Conservation (phyloP, 2,329 filamentous ascomycete species). For the Cladosporium sp. region DNA sequence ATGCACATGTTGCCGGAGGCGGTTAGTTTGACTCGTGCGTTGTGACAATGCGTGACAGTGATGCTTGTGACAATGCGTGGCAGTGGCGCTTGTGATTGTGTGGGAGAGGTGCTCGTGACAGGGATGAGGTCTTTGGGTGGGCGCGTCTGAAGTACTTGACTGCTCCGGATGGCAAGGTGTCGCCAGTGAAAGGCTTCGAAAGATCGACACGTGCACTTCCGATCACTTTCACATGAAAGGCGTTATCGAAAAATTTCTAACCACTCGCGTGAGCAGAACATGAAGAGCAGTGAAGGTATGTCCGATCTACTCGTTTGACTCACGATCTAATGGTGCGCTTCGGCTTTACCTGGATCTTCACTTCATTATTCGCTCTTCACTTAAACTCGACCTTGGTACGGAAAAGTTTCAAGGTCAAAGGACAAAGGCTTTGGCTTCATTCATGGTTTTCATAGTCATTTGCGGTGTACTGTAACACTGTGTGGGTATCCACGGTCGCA, state of each 20-base stretch:
- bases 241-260: background rate
- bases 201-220: background rate
- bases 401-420: background rate
- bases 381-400: background rate
- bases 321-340: background rate
- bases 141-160: background rate
- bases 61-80: background rate
- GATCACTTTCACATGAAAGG: background rate
- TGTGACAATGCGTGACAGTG: background rate
- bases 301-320: background rate
- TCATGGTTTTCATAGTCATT: background rate
- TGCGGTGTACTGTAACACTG: background rate
- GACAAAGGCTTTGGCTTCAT: background rate
- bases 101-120: background rate
- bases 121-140: background rate
- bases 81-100: background rate
- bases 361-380: background rate
- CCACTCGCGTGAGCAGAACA: background rate
- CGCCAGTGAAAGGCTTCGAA: background rate
- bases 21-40: background rate
- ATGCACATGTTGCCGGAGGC: conserved; percentile 20
- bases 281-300: background rate
- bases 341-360: background rate
- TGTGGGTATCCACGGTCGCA: background rate
- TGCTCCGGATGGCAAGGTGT: background rate